Base-by-base conservation (phyloP, 176 grass and related monocot species). In the Avena sativa region DNA sequence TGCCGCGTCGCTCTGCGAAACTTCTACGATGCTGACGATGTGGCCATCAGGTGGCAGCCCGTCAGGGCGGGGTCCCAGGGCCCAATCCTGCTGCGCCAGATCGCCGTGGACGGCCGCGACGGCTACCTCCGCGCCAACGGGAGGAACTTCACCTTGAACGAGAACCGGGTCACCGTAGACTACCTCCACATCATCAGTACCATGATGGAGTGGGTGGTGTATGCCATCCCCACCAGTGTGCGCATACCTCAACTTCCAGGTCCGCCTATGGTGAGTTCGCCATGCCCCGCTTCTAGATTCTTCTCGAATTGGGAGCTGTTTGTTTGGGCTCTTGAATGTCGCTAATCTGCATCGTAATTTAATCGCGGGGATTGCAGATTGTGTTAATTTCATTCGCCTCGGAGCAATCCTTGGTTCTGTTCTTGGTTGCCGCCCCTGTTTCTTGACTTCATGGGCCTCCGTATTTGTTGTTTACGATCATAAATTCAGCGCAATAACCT, bases 91-190 rank as follows among this genome's bases (percentile, higher is more conserved):
- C 17, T 81, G 19, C 19, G 19, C 26, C 9, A 79, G 67, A 0
- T 0, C 52, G 2, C 9, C 19, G 28, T 2, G 8, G 57, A 3
- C 8, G 20, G 3, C 20, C 57, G 20, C 57, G 9, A 2, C 3
- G 21, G 34, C 50, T 23, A 49, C 86, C 86, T 87, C 69, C 79
- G 86, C 30, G 79, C 69, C 46, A 44, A 75, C 46, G 79, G 46
- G 9, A 71, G 64, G 36, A 11, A 25, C 71, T 25, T 19, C 12
- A 16, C 49, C 49, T 51, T 10, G 11, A 34, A 67, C 26, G 5
- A 34, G 26, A 34, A 15, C 0, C 26, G 26, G 13, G 64, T 67
- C 64, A 67, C 12, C 64, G 64, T 67, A 13, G 64, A 66, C 63
- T 2, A 3, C 12, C 7, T 32, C 63, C 9, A 34, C 64, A 34